Conservation (phyloP, 768 basidiomycete genomes). For the Steccherinum ochraceum region DNA sequence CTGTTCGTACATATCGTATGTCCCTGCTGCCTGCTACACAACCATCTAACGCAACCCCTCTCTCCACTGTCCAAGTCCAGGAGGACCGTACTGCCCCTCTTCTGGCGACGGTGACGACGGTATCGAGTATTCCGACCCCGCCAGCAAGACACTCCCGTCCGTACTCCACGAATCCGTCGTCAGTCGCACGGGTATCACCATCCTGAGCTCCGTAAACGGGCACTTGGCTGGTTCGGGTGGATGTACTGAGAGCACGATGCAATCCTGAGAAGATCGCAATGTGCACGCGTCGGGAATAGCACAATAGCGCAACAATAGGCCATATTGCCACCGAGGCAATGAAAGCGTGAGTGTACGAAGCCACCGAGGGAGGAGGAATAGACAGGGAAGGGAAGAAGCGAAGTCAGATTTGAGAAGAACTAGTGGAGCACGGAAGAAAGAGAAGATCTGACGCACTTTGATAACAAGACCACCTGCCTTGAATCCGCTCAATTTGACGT, state of each 20-base stretch:
- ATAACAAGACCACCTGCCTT: slow-evolving; percentile 58
- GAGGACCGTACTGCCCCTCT: neutral
- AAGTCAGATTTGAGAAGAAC: neutral
- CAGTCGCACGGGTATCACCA: slow-evolving; percentile 56
- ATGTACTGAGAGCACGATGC: slow-evolving; percentile 51
- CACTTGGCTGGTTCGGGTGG: slow-evolving; percentile 51
- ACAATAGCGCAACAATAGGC: neutral
- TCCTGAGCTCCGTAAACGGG: slow-evolving; percentile 53
- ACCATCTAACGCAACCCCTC: too few species aligned
- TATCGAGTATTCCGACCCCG: slow-evolving; percentile 11
- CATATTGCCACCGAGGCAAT: too few species aligned
- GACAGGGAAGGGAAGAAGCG: slow-evolving; percentile 1
- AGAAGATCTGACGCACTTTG: slow-evolving; percentile 37
- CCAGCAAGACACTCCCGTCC: slow-evolving; percentile 22
- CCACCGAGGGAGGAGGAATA: too few species aligned
- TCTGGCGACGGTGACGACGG: slow-evolving; percentile 10
- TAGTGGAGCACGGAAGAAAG: neutral
- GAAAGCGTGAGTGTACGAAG: too few species aligned
- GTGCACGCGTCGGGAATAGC: too few species aligned
- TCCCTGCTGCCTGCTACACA: too few species aligned
- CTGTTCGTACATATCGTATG: too few species aligned
- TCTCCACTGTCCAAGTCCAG: too few species aligned
- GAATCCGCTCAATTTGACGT: slow-evolving; percentile 55
- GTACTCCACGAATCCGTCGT: slow-evolving; percentile 55
- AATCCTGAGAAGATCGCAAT: slow-evolving; percentile 43